Evolutionary conservation across 2,329 filamentous ascomycete species (phyloP), one percentile per base, ranked within the genome.

Genomic region (Blastomyces gilchristii): DNA sequence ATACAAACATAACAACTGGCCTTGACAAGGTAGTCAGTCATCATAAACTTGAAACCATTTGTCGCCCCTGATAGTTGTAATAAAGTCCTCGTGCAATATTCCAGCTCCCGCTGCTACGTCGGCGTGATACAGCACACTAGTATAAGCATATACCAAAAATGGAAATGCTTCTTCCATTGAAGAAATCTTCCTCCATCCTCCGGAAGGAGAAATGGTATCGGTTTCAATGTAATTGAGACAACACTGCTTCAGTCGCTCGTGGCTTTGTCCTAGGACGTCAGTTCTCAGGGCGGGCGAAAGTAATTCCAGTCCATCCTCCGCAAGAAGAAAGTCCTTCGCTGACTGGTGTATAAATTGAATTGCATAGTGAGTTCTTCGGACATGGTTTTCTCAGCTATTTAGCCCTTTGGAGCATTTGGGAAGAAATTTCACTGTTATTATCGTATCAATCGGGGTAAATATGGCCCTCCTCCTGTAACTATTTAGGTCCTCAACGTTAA

Each of bases 161-260:
- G 59, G 31, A 31, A 34, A 47, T 37, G 5, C 31, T n/a, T 39
- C 5, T 0, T 45, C 41, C 41, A 7, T 16, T 45, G 37, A 3
- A 11, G 8, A 12, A 12, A 12, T 11, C 0, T 39, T 7, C 37
- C 37, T 11, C 37, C 37, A 8, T 39, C 9, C 9, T 39, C 2
- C 37, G 37, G 1, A 2, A 39, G 37, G 37, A 39, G 37, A 39
- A 39, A 39, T 11, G 9, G 9, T 45, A 4, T 18, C 22, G 25
- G 1, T 52, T 14, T 39, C 2, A 39, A 58, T 50, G 25, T 50
- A 52, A 11, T 18, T 31, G 22, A 22, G 28, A 25, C 54, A 43
- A 28, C 62, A 56, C 12, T 74, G 58, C 65, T 78, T 82, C 6
- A 83, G 68, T 22, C 61, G 68, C 0, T 82, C 75, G 50, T 84